Percentiles rank a stretch among this genome's conserved stretches.
Conservation (phyloP, 305 asterid genomes). For the Striga hermonthica region DNA sequence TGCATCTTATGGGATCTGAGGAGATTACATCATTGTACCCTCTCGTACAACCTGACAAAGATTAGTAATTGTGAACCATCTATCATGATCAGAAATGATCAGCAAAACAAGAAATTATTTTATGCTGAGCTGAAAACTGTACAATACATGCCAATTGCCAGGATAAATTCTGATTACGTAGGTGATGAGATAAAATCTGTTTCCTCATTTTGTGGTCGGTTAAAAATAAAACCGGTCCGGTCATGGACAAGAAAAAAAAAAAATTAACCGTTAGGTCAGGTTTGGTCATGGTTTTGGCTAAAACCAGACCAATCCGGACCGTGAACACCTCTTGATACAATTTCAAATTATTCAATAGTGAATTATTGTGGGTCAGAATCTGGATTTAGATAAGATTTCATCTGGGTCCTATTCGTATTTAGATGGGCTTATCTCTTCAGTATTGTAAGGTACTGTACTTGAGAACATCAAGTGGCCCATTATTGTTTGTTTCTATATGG, state of each 20-base stretch:
- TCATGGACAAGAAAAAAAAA: too few species aligned
- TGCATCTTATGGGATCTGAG: not conserved
- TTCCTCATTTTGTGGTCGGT: too few species aligned
- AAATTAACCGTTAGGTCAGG: too few species aligned
- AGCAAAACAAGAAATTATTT: slow-evolving; percentile 1
- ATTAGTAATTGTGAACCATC: not conserved
- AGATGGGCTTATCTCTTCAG: slow-evolving; percentile 5
- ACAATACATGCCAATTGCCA: not conserved
- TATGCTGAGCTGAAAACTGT: slow-evolving; percentile 14
- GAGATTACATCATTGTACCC: not conserved
- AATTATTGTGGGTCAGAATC: not conserved
- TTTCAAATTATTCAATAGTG: slow-evolving; percentile 1
- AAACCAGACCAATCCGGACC: too few species aligned
- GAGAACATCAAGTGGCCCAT: not conserved
- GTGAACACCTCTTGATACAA: too few species aligned
- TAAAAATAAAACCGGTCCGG: too few species aligned
- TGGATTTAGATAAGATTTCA: slow-evolving; percentile 19
- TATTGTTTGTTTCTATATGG: slow-evolving; percentile 8
- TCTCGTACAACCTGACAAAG: not conserved
- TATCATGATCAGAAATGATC: not conserved
- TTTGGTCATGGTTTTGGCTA: too few species aligned
- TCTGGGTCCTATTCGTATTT: slow-evolving; percentile 13
- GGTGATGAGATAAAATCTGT: slow-evolving; percentile 4
- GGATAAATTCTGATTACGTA: not conserved
- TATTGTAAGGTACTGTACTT: too few species aligned